Percentiles rank a stretch among this genome's conserved stretches.
phyloP scores from a whole-genome alignment of 192 early-diverging fungal genomes.

The Radiomyces spectabilis region DNA sequence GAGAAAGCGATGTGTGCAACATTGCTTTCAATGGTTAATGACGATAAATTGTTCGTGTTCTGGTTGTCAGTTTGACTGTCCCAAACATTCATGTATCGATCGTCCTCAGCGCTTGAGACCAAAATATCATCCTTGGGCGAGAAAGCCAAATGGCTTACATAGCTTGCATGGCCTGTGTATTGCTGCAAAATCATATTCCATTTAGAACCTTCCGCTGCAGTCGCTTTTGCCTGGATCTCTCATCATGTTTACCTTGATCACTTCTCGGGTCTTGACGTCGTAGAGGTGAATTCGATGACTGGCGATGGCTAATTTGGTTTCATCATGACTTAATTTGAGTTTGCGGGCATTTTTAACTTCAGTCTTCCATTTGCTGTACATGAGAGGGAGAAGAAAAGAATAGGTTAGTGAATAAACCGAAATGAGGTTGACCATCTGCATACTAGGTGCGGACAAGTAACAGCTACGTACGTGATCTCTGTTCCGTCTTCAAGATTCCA shows the following conservation, averaged over 20 bases:
- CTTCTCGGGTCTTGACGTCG: conserved; percentile 34
- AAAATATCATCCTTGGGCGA: conserved; percentile 10
- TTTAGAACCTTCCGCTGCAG: too few relatives aligned
- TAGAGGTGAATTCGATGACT: conserved; percentile 50
- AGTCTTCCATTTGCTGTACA: conserved; percentile 41
- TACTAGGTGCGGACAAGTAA: too few relatives aligned
- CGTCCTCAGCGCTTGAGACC: neutral
- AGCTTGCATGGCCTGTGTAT: conserved; percentile 42
- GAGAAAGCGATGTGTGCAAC: conserved; percentile 39
- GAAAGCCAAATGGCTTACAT: conserved; percentile 37
- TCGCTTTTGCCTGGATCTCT: too few relatives aligned
- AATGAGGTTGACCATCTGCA: conserved; percentile 36
- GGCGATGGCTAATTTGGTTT: conserved; percentile 41
- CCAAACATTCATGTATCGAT: conserved; percentile 49
- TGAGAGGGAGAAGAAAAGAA: neutral
- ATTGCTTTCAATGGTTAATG: conserved; percentile 41
- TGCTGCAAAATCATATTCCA: conserved; percentile 10
- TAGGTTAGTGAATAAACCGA: conserved; percentile 45
- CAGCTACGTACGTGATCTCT: conserved; percentile 24
- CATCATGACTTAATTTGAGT: conserved; percentile 40
- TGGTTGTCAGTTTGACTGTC: conserved; percentile 31
- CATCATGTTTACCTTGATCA: conserved; percentile 40
- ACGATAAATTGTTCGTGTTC: conserved; percentile 33
- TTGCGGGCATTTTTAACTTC: conserved; percentile 39
- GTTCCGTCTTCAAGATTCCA: conserved; percentile 45